These are phyloP conservation scores for Citropsis articulata DNA, from an alignment of 345 rosid species.

Conservation along the genomic window DNA sequence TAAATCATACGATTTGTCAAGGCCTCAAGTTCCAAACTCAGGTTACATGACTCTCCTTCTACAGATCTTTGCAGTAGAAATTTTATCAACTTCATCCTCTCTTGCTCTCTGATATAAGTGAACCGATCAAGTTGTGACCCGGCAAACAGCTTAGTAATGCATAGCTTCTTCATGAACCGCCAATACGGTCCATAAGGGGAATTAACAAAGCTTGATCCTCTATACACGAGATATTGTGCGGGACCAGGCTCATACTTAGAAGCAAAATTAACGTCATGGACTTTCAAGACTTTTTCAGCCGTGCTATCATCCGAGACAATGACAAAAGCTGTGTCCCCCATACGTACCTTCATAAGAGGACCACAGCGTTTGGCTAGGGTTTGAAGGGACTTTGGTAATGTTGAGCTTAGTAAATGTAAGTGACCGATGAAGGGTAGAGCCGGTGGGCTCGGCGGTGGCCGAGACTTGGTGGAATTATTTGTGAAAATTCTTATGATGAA, in stretches of 20 bases:
- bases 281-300: constrained; percentile 31
- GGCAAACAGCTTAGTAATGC: constrained; percentile 31
- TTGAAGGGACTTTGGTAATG: constrained; percentile 29
- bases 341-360: constrained; percentile 30
- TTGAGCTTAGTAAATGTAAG: constrained; percentile 33
- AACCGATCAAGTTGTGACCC: constrained; percentile 30
- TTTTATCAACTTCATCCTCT: constrained; percentile 23
- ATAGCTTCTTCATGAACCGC: constrained; percentile 40
- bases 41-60: constrained; percentile 31
- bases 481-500: constrained; percentile 13
- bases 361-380: constrained; percentile 29
- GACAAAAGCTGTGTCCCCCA: constrained; percentile 25
- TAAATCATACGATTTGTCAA: constrained; percentile 40
- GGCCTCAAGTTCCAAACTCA: constrained; percentile 27
- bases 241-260: constrained; percentile 36
- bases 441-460: constrained; percentile 37
- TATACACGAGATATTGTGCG: constrained; percentile 24
- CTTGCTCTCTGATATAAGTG: constrained; percentile 21
- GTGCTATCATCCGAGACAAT: constrained; percentile 27
- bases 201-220: constrained; percentile 22
- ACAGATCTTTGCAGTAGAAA: constrained; percentile 15
- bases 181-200: constrained; percentile 33
- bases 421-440: constrained; percentile 45
- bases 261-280: constrained; percentile 29
- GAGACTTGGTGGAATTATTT: background rate